Base-by-base conservation (phyloP, 768 basidiomycete genomes). In the Podaxis pistillaris region DNA sequence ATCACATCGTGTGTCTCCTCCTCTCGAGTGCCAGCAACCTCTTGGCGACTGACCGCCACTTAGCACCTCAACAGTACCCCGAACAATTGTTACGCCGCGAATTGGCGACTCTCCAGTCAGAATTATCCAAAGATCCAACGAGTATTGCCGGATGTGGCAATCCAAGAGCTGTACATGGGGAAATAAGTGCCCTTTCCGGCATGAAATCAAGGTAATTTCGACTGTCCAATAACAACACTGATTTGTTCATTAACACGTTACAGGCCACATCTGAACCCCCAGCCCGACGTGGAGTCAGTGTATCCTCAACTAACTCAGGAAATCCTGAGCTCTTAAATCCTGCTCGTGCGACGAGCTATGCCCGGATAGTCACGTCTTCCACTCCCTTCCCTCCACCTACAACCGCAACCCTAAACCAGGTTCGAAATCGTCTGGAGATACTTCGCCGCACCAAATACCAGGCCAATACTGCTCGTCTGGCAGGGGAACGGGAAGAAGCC, bases 81-180 rank as follows among this genome's bases (percentile, higher is more conserved):
- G 22, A 49, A 13, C 4, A n/a, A 49, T 0, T 7, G 17, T 15
- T 44, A 44, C 41, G 15, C 41, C n/a, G 4, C 41, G n/a, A n/a
- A n/a, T n/a, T 44, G 9, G 11, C 26, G 47, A 22, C 11, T 19
- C 24, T 49, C 19, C n/a, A 2, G 24, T 44, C 41, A 56, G 28
- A 26, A 4, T 33, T 49, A 19, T 62, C 19, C 30, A 36, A 28
- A 62, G 24, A 17, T 4, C 54, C 19, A 37, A 55, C 15, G 28
- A 40, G 38, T 30, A 44, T 24, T 62, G 61, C 37, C 41, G 44
- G 3, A 28, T 46, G 36, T 62, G 51, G 51, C 19, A 62, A 38
- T 24, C 46, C 2, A 54, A 54, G 15, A 62, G 26, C 22, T 62
- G 61, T 36, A 44, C 26, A 24, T 62, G 61, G 61, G 61, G 61